Conservation (phyloP, 2,329 filamentous ascomycete species). For the Xenoacremonium recifei region DNA sequence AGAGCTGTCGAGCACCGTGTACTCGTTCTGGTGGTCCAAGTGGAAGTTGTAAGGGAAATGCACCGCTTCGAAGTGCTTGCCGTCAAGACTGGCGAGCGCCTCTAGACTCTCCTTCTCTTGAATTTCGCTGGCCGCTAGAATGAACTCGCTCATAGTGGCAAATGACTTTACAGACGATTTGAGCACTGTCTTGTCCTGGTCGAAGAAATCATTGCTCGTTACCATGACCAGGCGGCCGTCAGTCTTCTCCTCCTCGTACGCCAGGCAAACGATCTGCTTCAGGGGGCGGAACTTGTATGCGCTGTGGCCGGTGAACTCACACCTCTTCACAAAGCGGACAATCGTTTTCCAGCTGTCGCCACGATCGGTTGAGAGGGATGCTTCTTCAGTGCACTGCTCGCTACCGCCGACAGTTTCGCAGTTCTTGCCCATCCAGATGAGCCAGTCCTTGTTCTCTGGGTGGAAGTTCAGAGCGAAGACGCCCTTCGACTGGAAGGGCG, state of each 20-base stretch:
- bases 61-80: slow-evolving; percentile 75
- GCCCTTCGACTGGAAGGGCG: slow-evolving; percentile 53
- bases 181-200: slow-evolving; percentile 52
- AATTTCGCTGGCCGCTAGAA: slow-evolving; percentile 71
- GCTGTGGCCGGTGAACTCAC: slow-evolving; percentile 76
- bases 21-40: slow-evolving; percentile 74
- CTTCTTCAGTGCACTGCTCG: slow-evolving; percentile 66
- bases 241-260: slow-evolving; percentile 56
- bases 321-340: slow-evolving; percentile 72
- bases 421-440: slow-evolving; percentile 82
- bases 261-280: slow-evolving; percentile 60
- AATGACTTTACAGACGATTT: slow-evolving; percentile 71
- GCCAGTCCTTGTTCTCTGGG: slow-evolving; percentile 79
- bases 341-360: slow-evolving; percentile 78
- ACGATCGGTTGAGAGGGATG: slow-evolving; percentile 75
- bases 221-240: slow-evolving; percentile 66
- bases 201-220: slow-evolving; percentile 77
- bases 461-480: slow-evolving; percentile 70
- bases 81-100: slow-evolving; percentile 83
- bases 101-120: slow-evolving; percentile 67
- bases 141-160: slow-evolving; percentile 95
- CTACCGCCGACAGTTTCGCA: slow-evolving; percentile 55
- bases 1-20: slow-evolving; percentile 92
- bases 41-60: slow-evolving; percentile 84
- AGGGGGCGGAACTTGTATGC: slow-evolving; percentile 52